Base-by-base conservation (phyloP, 257 asterid species). In the Primulina huaijiensis region DNA sequence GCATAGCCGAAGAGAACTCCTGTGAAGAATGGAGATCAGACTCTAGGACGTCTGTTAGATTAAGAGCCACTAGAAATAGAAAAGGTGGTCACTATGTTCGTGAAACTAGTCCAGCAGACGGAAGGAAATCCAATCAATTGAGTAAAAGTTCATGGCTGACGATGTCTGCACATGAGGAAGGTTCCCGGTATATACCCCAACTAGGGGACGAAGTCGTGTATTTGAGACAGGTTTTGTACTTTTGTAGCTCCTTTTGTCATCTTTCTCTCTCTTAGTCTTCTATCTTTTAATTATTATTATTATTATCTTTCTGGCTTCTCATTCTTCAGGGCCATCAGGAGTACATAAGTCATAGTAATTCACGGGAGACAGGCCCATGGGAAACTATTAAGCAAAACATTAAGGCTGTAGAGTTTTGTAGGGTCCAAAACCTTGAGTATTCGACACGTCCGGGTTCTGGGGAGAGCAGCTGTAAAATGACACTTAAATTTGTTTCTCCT, bases 391-490 rank as follows among this genome's bases (percentile, higher is more conserved):
- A 81, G 78, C 87, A 80, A 34, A 79, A 77, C 73, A 89, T 93
- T 77, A 82, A 87, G 68, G 90, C 90, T 33, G 96, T 86, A 20
- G 99, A 93, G 76, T 84, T 85, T 71, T 93, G 99, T 82, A 79
- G 85, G 82, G 90, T 93, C 62, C 88, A 84, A 77, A 79, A 78
- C 65, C 92, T 93, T 3, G 88, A 83, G 75, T 93, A 90, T 75
- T 60, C 93, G 67, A 77, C 92, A 29, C 89, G 75, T 64, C 81
- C 95, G 3, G 99, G 99, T 73, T 93, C 99, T 11, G 99, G 99
- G 27, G 99, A 93, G 78, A 89, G 99, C 86, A 85, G 97, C 86
- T 91, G 97, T 64, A 93, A 82, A 86, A 76, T 93, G 90, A 81
- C 83, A 21, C 89, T 90, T 69, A 86, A 82, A 77, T 89, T 93